Conservation (phyloP, 345 rosid genomes). For the Zanthoxylum bungeanum region DNA sequence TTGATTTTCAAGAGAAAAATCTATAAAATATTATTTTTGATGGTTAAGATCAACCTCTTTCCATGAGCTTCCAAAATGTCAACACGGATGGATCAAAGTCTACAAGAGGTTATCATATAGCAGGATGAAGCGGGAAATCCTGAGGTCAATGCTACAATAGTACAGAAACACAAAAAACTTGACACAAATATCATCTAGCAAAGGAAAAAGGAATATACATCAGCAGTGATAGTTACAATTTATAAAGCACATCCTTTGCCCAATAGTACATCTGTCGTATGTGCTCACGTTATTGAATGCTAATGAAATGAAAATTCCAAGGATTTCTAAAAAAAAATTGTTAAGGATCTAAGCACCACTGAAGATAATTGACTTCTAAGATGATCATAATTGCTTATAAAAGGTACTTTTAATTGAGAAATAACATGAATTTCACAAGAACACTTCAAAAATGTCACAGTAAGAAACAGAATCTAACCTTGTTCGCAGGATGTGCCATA, state of each 20-base stretch:
- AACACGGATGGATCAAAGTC: neutral
- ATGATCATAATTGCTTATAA: neutral
- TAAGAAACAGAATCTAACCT: constrained; percentile 44
- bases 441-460: neutral
- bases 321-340: neutral
- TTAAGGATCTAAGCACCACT: neutral
- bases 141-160: neutral
- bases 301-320: neutral
- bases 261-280: neutral
- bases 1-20: neutral
- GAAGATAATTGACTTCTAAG: neutral
- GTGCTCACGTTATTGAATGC: neutral
- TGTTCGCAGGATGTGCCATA: constrained; percentile 96
- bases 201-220: neutral
- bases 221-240: neutral
- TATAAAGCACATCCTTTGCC: neutral
- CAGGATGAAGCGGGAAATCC: neutral
- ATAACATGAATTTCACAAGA: neutral
- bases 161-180: neutral
- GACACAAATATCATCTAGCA: neutral
- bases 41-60: neutral
- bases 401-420: constrained; percentile 15
- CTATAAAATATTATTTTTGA: neutral
- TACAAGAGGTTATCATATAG: neutral
- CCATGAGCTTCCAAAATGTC: neutral